phyloP scores from a whole-genome alignment of 2,329 filamentous ascomycete species.

The Penicillium psychrosexuale region DNA sequence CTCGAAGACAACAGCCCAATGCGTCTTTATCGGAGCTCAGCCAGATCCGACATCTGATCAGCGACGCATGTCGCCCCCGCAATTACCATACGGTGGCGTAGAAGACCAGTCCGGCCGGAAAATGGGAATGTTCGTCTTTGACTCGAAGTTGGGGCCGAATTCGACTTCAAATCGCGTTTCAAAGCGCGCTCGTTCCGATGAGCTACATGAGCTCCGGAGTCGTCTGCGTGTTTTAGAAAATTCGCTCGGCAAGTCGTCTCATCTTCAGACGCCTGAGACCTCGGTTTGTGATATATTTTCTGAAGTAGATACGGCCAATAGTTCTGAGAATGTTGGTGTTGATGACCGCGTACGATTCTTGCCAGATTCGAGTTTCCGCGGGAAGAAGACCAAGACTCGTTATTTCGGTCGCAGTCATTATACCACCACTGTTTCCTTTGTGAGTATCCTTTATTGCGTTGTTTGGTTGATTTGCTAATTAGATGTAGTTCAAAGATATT shows the following conservation, averaged over 20 bases:
- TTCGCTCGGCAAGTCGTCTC: constrained; percentile 22
- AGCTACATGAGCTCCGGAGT: constrained; percentile 30
- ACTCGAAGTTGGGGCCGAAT: constrained; percentile 28
- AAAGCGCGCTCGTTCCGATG: constrained; percentile 26
- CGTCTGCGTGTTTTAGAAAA: constrained; percentile 29
- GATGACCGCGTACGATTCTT: constrained; percentile 30
- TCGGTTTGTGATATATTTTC: constrained; percentile 16
- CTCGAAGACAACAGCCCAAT: constrained; percentile 50
- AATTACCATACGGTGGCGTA: constrained; percentile 1
- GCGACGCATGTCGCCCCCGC: constrained; percentile 18
- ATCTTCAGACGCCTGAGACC: constrained; percentile 28
- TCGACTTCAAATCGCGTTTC: constrained; percentile 19
- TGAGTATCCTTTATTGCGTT: constrained; percentile 15
- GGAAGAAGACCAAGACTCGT: constrained; percentile 29
- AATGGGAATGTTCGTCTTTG: constrained; percentile 34
- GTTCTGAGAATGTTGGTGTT: constrained; percentile 18
- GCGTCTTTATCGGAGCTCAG: constrained; percentile 48
- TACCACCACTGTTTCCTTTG: constrained; percentile 31
- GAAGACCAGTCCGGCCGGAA: constrained; percentile 14
- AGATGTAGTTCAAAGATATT: constrained; percentile 30
- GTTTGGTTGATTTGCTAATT: constrained; percentile 2
- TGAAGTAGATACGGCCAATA: constrained; percentile 11
- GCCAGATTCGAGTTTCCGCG: constrained; percentile 30
- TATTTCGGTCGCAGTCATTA: constrained; percentile 35
- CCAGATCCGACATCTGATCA: constrained; percentile 9